Evolutionary conservation across 805 yeast species (phyloP).

Genomic region (Starmerella bombicola): DNA sequence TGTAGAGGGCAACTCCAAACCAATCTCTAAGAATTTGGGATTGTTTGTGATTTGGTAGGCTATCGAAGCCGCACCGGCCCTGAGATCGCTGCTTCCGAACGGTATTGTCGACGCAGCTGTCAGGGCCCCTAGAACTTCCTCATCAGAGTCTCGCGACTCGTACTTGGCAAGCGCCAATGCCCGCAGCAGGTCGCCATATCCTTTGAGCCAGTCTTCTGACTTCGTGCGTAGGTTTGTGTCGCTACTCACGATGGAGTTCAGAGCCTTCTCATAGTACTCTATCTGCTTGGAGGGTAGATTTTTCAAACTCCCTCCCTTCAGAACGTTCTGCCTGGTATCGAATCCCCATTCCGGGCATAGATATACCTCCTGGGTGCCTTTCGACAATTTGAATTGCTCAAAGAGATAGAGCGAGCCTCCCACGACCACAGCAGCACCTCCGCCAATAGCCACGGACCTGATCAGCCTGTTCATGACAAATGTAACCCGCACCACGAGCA

Average conservation of each 20-base stretch:
- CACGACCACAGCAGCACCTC: constrained; percentile 15
- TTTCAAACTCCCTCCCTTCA: constrained; percentile 10
- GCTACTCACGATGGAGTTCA: constrained; percentile 18
- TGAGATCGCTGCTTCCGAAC: constrained; percentile 22
- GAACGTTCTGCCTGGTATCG: constrained; percentile 15
- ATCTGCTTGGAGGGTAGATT: constrained; percentile 9
- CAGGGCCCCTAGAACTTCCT: constrained; percentile 23
- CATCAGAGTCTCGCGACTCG: constrained; percentile 9
- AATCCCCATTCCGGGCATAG: constrained; percentile 20
- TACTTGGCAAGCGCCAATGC: constrained; percentile 24
- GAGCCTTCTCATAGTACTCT: constrained; percentile 19
- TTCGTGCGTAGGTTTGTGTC: constrained; percentile 21
- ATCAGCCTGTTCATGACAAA: constrained; percentile 9
- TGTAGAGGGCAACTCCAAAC: constrained; percentile 5
- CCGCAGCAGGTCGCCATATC: constrained; percentile 27
- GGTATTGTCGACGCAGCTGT: constrained; percentile 23
- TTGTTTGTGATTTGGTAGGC: constrained; percentile 15
- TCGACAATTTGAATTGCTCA: constrained; percentile 14
- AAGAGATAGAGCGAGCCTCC: constrained; percentile 15
- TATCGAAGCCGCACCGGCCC: constrained; percentile 21
- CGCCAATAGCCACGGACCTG: constrained; percentile 18
- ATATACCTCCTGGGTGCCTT: constrained; percentile 5
- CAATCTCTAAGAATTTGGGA: not conserved
- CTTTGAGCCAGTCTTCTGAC: constrained; percentile 26
- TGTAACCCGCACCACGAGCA: no score